Conservation (phyloP, 1,284 basidiomycete species). For the Ganoderma boninense region DNA sequence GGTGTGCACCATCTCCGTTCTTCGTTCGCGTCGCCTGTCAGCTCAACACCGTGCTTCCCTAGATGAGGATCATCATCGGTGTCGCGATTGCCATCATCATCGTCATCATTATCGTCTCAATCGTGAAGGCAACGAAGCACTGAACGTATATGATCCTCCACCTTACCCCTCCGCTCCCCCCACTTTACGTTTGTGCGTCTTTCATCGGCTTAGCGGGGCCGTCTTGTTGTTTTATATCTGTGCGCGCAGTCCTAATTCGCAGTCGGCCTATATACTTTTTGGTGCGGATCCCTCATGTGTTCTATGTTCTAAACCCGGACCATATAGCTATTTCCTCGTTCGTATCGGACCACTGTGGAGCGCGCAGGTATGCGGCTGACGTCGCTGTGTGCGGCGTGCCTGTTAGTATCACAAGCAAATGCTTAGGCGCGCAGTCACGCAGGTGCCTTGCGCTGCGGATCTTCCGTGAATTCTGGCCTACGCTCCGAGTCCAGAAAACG, state of each 20-base stretch:
- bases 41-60: slow-evolving; percentile 13
- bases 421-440: background rate
- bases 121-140: slow-evolving; percentile 82
- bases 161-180: slow-evolving; percentile 21
- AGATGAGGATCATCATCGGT: slow-evolving; percentile 93
- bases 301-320: slow-evolving; percentile 29
- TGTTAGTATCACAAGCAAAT: background rate
- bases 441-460: background rate
- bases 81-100: slow-evolving; percentile 89
- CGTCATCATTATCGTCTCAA: slow-evolving; percentile 92
- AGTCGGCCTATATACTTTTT: slow-evolving; percentile 24
- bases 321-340: slow-evolving; percentile 15
- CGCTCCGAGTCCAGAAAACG: too few relatives aligned
- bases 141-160: slow-evolving; percentile 28
- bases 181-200: slow-evolving; percentile 28
- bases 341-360: background rate
- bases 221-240: slow-evolving; percentile 36
- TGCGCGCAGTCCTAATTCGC: slow-evolving; percentile 31
- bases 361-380: background rate
- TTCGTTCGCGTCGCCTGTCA: background rate
- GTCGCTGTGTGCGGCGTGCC: background rate
- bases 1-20: slow-evolving; percentile 50
- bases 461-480: too few relatives aligned
- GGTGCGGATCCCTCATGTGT: slow-evolving; percentile 31
- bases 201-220: slow-evolving; percentile 28